Base-by-base conservation (phyloP, 225 moss, liverwort and hornwort species). In the Asterella californica region DNA sequence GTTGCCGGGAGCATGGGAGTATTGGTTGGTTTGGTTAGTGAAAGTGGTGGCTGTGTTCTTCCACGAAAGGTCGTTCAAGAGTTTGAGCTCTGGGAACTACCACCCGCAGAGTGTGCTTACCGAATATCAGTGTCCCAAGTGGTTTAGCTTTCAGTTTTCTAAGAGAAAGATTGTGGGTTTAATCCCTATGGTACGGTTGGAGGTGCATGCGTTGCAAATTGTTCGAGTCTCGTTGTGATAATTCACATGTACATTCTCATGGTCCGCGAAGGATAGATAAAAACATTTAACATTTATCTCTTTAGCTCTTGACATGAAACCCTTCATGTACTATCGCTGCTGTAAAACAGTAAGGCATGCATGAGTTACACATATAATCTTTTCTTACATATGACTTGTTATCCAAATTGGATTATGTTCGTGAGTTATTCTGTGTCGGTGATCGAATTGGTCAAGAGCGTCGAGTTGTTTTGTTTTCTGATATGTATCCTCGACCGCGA, bases 291-390 rank as follows among this genome's bases (percentile, higher is more conserved):
- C n/a, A n/a, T n/a, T n/a, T n/a, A 52, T 52, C 17, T 6, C 61
- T 27, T 27, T 8, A 61, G 32, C 67, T 67, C 67, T 67, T 11
- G 33, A 9, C 2, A 67, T 15, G 33, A 33, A 67, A 36, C 34
- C 67, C n/a, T n/a, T 67, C 27, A 67, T 67, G 67, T 67, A 67
- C 15, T 36, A 67, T 67, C 34, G 67, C 34, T 67, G 67, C 67
- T 67, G 67, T 67, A 67, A 12, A 67, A 11, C 9, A 34, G 17
- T 67, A 17, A 33, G 17, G 5, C 34, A 32, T 36, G 12, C 34
- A 52, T 52, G 52, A 52, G 1, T 17, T 52, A 42, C 4, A 42
- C 42, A 42, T 42, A 2, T 7, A 42, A 7, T 42, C 42, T 42
- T 7, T 42, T 42, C 7, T 42, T n/a, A n/a, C n/a, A 42, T 7